These are phyloP conservation scores for Straminergon stramineum DNA, from an alignment of 225 moss, liverwort and hornwort species.

Conservation along the genomic window DNA sequence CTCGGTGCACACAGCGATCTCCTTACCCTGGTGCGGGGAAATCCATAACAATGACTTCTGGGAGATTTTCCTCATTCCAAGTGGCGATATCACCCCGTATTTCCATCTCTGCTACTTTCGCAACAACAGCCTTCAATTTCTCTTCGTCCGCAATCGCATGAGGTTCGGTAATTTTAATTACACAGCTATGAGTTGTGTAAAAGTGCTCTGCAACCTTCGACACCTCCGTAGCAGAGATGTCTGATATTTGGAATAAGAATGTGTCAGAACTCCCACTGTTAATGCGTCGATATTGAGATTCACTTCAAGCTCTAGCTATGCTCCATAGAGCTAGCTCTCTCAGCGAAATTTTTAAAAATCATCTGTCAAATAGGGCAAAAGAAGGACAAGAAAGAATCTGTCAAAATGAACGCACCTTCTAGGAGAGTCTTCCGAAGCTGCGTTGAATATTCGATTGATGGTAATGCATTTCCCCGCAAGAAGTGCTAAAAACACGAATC, in stretches of 20 bases:
- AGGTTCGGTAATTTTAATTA: conserved; percentile 67
- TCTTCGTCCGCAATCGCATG: conserved; percentile 36
- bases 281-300: background rate
- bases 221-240: conserved; percentile 60
- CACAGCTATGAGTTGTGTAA: conserved; percentile 47
- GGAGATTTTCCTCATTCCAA: conserved; percentile 73
- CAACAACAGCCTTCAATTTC: conserved; percentile 51
- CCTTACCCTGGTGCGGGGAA: conserved; percentile 58
- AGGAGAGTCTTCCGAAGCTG: conserved; percentile 65
- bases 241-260: conserved; percentile 19
- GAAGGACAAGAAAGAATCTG: background rate
- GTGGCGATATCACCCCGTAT: conserved; percentile 44
- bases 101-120: conserved; percentile 58
- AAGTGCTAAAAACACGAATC: conserved; percentile 57
- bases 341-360: background rate
- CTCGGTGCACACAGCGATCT: background rate
- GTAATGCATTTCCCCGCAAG: conserved; percentile 37
- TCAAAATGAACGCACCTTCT: conserved; percentile 28
- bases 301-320: background rate
- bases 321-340: background rate
- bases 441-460: conserved; percentile 48
- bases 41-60: conserved; percentile 54
- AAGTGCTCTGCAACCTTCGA: conserved; percentile 52
- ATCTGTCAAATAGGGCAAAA: background rate
- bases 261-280: background rate